These are phyloP conservation scores for Whalleya microplaca DNA, from an alignment of 2,329 filamentous ascomycete species.

Conservation along the genomic window DNA sequence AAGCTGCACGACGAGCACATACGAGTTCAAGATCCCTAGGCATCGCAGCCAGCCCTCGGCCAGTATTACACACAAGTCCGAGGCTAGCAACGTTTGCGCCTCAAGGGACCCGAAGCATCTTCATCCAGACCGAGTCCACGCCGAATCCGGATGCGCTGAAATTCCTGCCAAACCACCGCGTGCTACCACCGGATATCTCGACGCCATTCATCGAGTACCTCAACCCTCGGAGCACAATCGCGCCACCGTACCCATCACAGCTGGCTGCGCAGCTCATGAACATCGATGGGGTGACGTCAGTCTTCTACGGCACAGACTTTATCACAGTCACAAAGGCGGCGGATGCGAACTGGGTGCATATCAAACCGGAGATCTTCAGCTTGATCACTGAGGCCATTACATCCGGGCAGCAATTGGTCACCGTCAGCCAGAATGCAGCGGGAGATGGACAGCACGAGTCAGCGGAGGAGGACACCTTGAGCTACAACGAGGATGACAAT, in stretches of 20 bases:
- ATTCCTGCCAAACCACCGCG: conserved; percentile 87
- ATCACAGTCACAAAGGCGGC: conserved; percentile 94
- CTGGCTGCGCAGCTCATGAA: conserved; percentile 89
- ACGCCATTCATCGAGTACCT: conserved; percentile 91
- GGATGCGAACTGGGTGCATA: conserved; percentile 89
- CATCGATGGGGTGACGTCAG: conserved; percentile 90
- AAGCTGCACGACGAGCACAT: conserved; percentile 36
- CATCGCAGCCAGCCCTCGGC: conserved; percentile 26
- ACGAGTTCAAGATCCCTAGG: conserved; percentile 32
- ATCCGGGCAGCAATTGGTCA: conserved; percentile 80
- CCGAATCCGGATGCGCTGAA: conserved; percentile 96
- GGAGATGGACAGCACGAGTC: conserved; percentile 42
- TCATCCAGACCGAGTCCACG: conserved; percentile 95
- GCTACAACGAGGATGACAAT: conserved; percentile 86
- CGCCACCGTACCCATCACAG: conserved; percentile 87
- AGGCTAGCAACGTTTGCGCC: conserved; percentile 27
- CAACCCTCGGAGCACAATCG: conserved; percentile 82
- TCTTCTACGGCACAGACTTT: conserved; percentile 94
- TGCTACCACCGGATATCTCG: conserved; percentile 75
- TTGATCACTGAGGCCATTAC: conserved; percentile 93
- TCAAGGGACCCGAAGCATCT: conserved; percentile 72
- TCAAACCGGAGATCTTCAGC: conserved; percentile 94
- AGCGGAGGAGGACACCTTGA: conserved; percentile 69
- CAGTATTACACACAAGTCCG: conserved; percentile 12
- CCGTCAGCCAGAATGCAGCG: conserved; percentile 62